Evolutionary conservation across 2,329 filamentous ascomycete species (phyloP).

Genomic region (Verticillium zaregamsianum): DNA sequence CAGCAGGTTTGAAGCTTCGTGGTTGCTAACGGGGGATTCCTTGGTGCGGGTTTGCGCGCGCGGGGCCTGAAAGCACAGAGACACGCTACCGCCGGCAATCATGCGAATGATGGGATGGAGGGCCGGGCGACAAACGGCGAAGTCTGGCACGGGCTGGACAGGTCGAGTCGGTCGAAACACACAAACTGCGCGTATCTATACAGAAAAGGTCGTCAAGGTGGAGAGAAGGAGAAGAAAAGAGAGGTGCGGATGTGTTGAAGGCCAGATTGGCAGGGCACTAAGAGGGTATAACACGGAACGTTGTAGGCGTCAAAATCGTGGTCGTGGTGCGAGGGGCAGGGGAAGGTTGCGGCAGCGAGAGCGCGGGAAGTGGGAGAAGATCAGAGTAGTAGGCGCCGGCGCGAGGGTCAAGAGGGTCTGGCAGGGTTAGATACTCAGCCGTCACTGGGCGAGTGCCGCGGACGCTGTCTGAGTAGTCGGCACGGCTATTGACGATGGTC

Average conservation of each 20-base stretch:
- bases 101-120: neutral
- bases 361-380: neutral
- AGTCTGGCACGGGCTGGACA: neutral
- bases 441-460: slow-evolving; percentile 25
- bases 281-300: neutral
- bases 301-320: neutral
- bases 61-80: neutral
- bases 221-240: slow-evolving; percentile 7
- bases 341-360: neutral
- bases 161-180: slow-evolving; percentile 1
- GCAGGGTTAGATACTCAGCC: slow-evolving; percentile 20
- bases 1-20: neutral
- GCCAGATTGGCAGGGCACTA: neutral
- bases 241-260: slow-evolving; percentile 1
- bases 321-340: neutral
- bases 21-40: neutral
- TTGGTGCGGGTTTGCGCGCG: neutral
- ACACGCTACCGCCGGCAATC: neutral
- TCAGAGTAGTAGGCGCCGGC: neutral
- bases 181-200: slow-evolving; percentile 4
- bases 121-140: neutral
- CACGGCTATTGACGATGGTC: slow-evolving; percentile 25
- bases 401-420: neutral
- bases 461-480: slow-evolving; percentile 14
- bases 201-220: neutral